Base-by-base conservation (phyloP, 2,329 filamentous ascomycete genomes). In the Daldinia eschscholtzii region DNA sequence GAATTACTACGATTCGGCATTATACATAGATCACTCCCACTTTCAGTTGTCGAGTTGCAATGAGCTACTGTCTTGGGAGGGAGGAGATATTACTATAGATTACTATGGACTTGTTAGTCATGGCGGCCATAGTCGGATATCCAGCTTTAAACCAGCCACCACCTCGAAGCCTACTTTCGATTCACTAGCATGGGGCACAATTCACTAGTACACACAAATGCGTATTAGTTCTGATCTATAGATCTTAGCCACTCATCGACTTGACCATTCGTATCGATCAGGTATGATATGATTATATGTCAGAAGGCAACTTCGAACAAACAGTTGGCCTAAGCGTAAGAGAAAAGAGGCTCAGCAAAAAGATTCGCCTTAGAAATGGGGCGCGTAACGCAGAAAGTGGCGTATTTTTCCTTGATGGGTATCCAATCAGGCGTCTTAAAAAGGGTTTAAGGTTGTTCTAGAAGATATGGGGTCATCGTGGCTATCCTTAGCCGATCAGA, bases 361-460 rank as follows among this genome's bases (percentile, higher is more conserved):
- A 55, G 57, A 59, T 55, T 44, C 35, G 15, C 37, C 23, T 30
- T 44, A 37, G 39, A 39, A 35, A 66, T 30, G 65, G 59, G 63
- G 69, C 57, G 60, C 60, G 57, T 48, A 18, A 50, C 7, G 37
- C 37, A 56, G 55, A 52, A 56, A 64, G 66, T 71, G 69, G 66
- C 69, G 61, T 66, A 61, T 62, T 64, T 62, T 55, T 13, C 50
- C 23, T n/a, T 42, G 2, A 2, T 4, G 30, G 12, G 20, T 13
- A 35, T 7, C 65, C 68, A 68, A 65, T 69, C 59, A 60, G 4
- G 0, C 20, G 4, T 5, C 6, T 5, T 28, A 12, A n/a, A n/a
- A 10, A 13, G 12, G 13, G 48, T 65, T 67, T 67, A 64, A 70
- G 52, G 61, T 67, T 70, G 57, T 70, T 71, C 70, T 67, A 65